Percentiles rank a stretch among this genome's conserved stretches.
phyloP scores from a whole-genome alignment of 805 yeast species.

The Barnettozyma populi region DNA sequence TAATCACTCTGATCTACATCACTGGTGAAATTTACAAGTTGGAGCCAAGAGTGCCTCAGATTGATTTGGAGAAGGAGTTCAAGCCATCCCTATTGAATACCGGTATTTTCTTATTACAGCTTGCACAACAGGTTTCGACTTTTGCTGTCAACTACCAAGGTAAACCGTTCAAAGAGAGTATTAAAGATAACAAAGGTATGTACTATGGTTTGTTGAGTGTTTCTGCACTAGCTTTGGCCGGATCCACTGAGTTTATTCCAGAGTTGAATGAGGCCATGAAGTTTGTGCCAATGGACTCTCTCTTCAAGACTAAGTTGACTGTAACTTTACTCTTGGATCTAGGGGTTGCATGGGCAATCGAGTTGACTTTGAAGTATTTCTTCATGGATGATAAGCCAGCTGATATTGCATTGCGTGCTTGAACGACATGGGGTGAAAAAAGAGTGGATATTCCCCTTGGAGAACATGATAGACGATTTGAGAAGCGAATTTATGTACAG shows the following conservation, averaged over 20 bases:
- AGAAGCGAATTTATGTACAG: neutral
- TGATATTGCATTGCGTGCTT: slow-evolving; percentile 62
- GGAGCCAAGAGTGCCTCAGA: slow-evolving; percentile 89
- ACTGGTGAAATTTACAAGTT: slow-evolving; percentile 76
- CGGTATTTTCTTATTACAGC: slow-evolving; percentile 88
- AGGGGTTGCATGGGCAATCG: slow-evolving; percentile 70
- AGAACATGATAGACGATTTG: neutral
- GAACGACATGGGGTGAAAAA: neutral
- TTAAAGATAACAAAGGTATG: slow-evolving; percentile 92
- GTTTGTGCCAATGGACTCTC: slow-evolving; percentile 76
- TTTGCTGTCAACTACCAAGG: slow-evolving; percentile 98
- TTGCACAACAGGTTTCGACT: slow-evolving; percentile 95
- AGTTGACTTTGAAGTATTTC: slow-evolving; percentile 70
- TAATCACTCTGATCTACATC: slow-evolving; percentile 73
- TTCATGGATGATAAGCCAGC: slow-evolving; percentile 91
- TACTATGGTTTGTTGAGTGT: slow-evolving; percentile 92
- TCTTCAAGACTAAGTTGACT: slow-evolving; percentile 77
- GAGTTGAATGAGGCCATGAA: slow-evolving; percentile 89
- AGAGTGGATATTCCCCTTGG: neutral
- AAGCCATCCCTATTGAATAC: slow-evolving; percentile 89
- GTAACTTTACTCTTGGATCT: slow-evolving; percentile 69
- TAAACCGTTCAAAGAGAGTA: slow-evolving; percentile 89
- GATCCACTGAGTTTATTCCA: slow-evolving; percentile 92
- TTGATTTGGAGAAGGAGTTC: slow-evolving; percentile 86
- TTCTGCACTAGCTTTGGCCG: slow-evolving; percentile 79